These are phyloP conservation scores for Globisporangium acanthophoron DNA, from an alignment of 352 stramenopile species.

Conservation along the genomic window DNA sequence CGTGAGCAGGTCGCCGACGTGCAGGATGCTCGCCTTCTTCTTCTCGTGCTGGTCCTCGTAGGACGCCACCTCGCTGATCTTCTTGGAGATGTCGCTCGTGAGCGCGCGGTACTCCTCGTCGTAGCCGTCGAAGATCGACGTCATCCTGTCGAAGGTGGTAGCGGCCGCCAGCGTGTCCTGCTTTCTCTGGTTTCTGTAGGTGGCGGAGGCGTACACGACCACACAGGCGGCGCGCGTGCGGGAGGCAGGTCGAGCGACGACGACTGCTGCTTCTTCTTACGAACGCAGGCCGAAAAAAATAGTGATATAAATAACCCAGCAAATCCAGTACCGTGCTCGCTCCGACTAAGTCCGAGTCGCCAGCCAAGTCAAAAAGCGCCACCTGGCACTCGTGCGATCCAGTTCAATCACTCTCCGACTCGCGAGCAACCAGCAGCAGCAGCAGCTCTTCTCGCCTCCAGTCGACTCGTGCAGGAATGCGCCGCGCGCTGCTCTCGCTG, in stretches of 20 bases:
- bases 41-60: constrained; percentile 86
- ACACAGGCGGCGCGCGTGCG: too few relatives aligned
- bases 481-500: constrained; percentile 33
- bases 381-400: neutral
- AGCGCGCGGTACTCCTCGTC: constrained; percentile 85
- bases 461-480: constrained; percentile 24
- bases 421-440: neutral
- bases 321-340: neutral
- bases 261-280: neutral
- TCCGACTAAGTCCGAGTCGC: neutral
- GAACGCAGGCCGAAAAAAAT: too few relatives aligned
- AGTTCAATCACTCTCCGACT: neutral
- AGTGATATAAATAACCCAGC: too few relatives aligned
- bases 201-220: too few relatives aligned
- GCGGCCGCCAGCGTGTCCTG: neutral
- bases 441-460: neutral
- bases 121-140: constrained; percentile 87
- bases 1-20: constrained; percentile 74
- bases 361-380: too few relatives aligned
- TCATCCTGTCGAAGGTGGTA: constrained; percentile 42
- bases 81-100: constrained; percentile 84
- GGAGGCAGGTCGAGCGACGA: neutral
- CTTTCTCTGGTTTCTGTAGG: too few relatives aligned
- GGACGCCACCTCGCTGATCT: constrained; percentile 82
- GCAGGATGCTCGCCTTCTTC: constrained; percentile 79